Evolutionary conservation across 306 rosid genomes (phyloP), one percentile per base, ranked within the genome.

Genomic region (Quercus aquifolioides): DNA sequence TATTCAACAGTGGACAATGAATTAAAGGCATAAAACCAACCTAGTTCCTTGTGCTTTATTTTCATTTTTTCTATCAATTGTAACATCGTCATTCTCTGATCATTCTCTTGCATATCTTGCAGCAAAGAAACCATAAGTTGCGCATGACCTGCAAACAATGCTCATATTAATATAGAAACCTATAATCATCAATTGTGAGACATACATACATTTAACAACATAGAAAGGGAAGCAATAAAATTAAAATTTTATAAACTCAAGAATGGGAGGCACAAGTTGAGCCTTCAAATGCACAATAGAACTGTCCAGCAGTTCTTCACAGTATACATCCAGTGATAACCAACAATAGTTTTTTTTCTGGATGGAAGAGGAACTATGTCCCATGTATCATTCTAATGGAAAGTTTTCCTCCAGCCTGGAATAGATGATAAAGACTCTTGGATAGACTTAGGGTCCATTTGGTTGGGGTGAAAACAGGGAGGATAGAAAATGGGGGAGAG

Each of bases 1-100:
- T 56, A 41, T 59, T 23, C 31, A 67, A 63, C 10, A 55, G 23
- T 69, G 15, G 67, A 59, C 64, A 82, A 52, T 20, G 51, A 71
- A 8, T 41, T 41, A 8, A 41, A 41, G 46, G 46, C 46, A 41
- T 41, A 41, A 55, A 79, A 80, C 89, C 74, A 84, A 94, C 98
- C 98, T 88, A 83, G 79, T 84, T 82, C 90, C 80, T 91, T 88
- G 85, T 84, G 93, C 83, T 94, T 89, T 68, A 78, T 56, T 91
- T 92, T 94, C 82, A 90, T 85, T 84, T 91, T 92, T 49, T 94
- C 98, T 28, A 87, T 86, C 58, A 94, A 89, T 77, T 92, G 97
- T 84, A 92, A 85, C 92, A 94, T 88, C 23, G 97, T 94, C 84
- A 92, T 71, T 79, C 92, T 91, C 83, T 90, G 97, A 78, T 87